Evolutionary conservation across 2,329 filamentous ascomycete species (phyloP).

Genomic region (Aspergillus chevalieri): DNA sequence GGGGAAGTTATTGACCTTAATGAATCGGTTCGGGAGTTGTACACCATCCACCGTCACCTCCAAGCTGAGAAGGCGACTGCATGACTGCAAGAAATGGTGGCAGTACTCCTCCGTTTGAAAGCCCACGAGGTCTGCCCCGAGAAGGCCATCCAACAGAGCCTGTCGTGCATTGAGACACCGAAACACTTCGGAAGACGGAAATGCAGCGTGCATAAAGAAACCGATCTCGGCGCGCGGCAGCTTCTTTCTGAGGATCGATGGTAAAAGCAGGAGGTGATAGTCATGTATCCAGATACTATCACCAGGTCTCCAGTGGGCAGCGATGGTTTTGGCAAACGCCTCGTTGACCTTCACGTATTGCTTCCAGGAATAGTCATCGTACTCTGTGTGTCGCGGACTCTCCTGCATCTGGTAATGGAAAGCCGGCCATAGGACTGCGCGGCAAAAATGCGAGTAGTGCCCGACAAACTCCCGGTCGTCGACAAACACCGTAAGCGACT

Average conservation of each 20-base stretch:
- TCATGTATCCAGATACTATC: slow-evolving; percentile 95
- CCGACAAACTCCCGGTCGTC: slow-evolving; percentile 90
- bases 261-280: slow-evolving; percentile 86
- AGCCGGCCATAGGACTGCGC: slow-evolving; percentile 94
- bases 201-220: slow-evolving; percentile 91
- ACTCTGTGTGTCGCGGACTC: slow-evolving; percentile 96
- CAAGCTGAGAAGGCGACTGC: slow-evolving; percentile 75
- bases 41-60: slow-evolving; percentile 81
- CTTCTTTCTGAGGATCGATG: slow-evolving; percentile 81
- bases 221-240: slow-evolving; percentile 86
- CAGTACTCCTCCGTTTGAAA: slow-evolving; percentile 94
- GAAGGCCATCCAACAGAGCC: slow-evolving; percentile 82
- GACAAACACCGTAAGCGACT: slow-evolving; percentile 73
- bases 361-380: slow-evolving; percentile 93
- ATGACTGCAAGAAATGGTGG: slow-evolving; percentile 90
- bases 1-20: slow-evolving; percentile 72
- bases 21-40: slow-evolving; percentile 80
- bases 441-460: slow-evolving; percentile 94
- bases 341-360: slow-evolving; percentile 91
- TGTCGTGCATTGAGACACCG: slow-evolving; percentile 81
- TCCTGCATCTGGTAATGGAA: slow-evolving; percentile 98
- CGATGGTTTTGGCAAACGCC: slow-evolving; percentile 83
- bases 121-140: slow-evolving; percentile 84
- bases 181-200: slow-evolving; percentile 94
- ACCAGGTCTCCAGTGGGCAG: slow-evolving; percentile 86